Base-by-base conservation (phyloP, 257 asterid genomes). In the Ehretia macrophylla region DNA sequence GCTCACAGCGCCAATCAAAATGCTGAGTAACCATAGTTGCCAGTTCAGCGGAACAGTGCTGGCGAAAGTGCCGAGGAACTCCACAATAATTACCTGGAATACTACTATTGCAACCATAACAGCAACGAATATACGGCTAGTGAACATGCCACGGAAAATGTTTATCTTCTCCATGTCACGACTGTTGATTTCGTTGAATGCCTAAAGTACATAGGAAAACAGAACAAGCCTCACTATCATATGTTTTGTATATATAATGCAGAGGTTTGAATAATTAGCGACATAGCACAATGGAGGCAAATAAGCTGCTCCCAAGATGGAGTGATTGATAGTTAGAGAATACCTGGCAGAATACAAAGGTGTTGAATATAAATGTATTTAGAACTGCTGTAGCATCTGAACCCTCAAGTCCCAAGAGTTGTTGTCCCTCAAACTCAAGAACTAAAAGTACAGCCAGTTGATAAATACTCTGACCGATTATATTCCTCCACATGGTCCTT, bases 271-370 rank as follows among this genome's bases (percentile, higher is more conserved):
- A 18, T 17, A n/a, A n/a, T n/a, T n/a, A n/a, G n/a, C n/a, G n/a
- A n/a, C n/a, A n/a, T n/a, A n/a, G n/a, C n/a, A n/a, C n/a, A n/a
- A n/a, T n/a, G n/a, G n/a, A n/a, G n/a, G n/a, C n/a, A n/a, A n/a
- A n/a, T n/a, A n/a, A n/a, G n/a, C 50, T 13, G n/a, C n/a, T 5
- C n/a, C n/a, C 50, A 45, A 45, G 50, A 14, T 45, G 10, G 17
- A 59, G 38, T 12, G n/a, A 23, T 38, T 20, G 42, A 68, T 8
- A 55, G 13, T 48, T 3, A 53, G 10, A 5, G 8, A 23, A 51
- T 78, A 93, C 97, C 99, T 93, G 99, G 65, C 99, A 93, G 68
- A 93, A 89, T 62, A 89, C 99, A 93, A n/a, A n/a, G n/a, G n/a
- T n/a, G n/a, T n/a, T n/a, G n/a, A n/a, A n/a, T n/a, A n/a, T n/a